A percentile compares a stretch with the other conserved stretches of the same genome.
These are phyloP conservation scores for Phaeosphaeria sp. DNA, from an alignment of 2,329 filamentous ascomycete species.

Conservation along the genomic window DNA sequence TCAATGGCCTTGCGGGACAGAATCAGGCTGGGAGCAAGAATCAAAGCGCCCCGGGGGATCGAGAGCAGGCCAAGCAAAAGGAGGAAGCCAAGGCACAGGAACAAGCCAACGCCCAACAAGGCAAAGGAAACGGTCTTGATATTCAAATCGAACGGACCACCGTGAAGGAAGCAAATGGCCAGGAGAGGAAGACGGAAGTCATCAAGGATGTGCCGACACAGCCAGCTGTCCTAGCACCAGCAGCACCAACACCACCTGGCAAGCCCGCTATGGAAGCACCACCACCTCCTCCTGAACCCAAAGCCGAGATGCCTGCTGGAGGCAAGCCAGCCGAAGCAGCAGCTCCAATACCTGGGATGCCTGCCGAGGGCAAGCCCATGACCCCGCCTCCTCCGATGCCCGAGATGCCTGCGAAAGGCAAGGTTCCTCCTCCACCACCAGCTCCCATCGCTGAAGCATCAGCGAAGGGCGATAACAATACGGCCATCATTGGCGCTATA, in stretches of 20 bases:
- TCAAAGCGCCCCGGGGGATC: constrained; percentile 10
- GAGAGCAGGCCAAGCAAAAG: constrained; percentile 8
- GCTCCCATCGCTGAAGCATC: neutral
- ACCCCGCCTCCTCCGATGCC: neutral
- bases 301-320: neutral
- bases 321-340: constrained; percentile 1
- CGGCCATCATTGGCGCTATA: neutral
- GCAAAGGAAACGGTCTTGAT: constrained; percentile 7
- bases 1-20: constrained; percentile 18
- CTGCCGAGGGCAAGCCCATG: neutral
- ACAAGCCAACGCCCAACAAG: constrained; percentile 4
- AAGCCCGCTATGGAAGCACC: constrained; percentile 7
- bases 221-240: constrained; percentile 8
- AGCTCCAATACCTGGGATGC: constrained; percentile 5
- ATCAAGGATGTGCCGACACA: constrained; percentile 8
- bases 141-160: constrained; percentile 14
- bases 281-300: constrained; percentile 1
- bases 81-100: constrained; percentile 2
- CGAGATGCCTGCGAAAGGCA: no score
- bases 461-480: neutral
- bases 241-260: constrained; percentile 5
- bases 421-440: no score
- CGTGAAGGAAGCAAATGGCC: constrained; percentile 13
- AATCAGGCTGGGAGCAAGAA: constrained; percentile 14
- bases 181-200: constrained; percentile 10